Percentiles rank a stretch among this genome's conserved stretches.
These are phyloP conservation scores for Chimonanthus praecox DNA, from an alignment of 164 flowering plant genomes.

Conservation along the genomic window DNA sequence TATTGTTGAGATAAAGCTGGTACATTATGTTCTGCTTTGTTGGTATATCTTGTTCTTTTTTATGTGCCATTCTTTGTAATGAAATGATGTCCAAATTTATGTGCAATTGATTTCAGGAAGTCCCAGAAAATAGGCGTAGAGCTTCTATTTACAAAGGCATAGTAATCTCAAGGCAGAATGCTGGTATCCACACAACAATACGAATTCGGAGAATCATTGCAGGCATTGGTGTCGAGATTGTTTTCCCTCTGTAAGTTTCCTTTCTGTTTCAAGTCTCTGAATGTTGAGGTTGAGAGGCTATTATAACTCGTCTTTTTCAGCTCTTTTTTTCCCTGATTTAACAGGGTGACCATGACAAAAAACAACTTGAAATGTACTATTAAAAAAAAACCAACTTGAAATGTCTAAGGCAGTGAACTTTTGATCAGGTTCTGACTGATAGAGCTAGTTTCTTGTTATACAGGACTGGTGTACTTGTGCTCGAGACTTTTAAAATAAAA, in stretches of 20 bases:
- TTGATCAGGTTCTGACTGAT: too few species aligned
- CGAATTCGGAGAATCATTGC: conserved; percentile 85
- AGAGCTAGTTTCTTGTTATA: too few species aligned
- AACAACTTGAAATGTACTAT: background rate
- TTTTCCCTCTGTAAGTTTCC: conserved; percentile 84
- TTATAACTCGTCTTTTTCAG: background rate
- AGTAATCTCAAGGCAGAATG: conserved; percentile 85
- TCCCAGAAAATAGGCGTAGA: conserved; percentile 73
- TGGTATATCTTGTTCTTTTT: too few species aligned
- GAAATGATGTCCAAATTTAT: background rate
- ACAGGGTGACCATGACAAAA: background rate
- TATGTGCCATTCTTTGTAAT: too few species aligned
- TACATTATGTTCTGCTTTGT: conserved; percentile 14
- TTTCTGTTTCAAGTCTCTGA: background rate
- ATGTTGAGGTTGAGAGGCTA: background rate
- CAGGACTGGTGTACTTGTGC: too few species aligned
- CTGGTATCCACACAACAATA: conserved; percentile 93
- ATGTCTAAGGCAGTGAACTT: too few species aligned
- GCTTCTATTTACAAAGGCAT: conserved; percentile 77
- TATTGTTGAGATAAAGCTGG: conserved; percentile 82
- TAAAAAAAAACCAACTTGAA: background rate
- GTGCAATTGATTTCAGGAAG: conserved; percentile 52
- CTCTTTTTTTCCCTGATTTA: background rate
- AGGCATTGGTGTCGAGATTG: conserved; percentile 90
- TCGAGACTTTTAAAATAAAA: too few species aligned